Percentiles rank a stretch among this genome's conserved stretches.
phyloP scores from a whole-genome alignment of 768 basidiomycete species.

The Tulasnella sp. region DNA sequence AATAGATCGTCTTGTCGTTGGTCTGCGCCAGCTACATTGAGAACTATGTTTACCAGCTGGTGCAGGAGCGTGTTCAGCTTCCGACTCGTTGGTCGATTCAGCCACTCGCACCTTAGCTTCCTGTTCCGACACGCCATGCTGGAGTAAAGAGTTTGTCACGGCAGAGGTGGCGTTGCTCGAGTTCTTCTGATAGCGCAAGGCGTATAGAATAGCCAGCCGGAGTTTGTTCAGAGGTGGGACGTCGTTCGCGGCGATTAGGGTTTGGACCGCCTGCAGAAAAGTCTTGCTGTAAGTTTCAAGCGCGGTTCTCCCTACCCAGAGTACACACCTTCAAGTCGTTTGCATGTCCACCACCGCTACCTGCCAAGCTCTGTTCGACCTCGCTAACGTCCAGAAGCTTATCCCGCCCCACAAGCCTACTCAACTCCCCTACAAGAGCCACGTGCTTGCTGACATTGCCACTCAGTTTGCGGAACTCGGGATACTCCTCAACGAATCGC shows the following conservation, averaged over 20 bases:
- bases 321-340: slow-evolving; percentile 71
- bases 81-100: not conserved
- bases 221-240: slow-evolving; percentile 79
- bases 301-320: not conserved
- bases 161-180: slow-evolving; percentile 69
- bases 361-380: slow-evolving; percentile 88
- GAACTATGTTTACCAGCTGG: slow-evolving; percentile 84
- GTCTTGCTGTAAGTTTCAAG: not conserved
- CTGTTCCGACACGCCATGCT: slow-evolving; percentile 67
- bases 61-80: not conserved
- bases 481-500: slow-evolving; percentile 93
- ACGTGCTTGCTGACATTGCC: slow-evolving; percentile 99
- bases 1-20: slow-evolving; percentile 97
- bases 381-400: slow-evolving; percentile 86
- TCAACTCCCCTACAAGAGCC: slow-evolving; percentile 91
- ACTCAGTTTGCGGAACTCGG: slow-evolving; percentile 91
- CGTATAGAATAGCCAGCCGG: slow-evolving; percentile 83
- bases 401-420: slow-evolving; percentile 77
- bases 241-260: slow-evolving; percentile 55
- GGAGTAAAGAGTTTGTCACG: slow-evolving; percentile 39
- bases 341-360: slow-evolving; percentile 64
- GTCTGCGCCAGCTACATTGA: slow-evolving; percentile 91
- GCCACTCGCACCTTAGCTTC: slow-evolving; percentile 53
- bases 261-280: slow-evolving; percentile 64
- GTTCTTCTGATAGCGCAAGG: slow-evolving; percentile 88